Evolutionary conservation across 2,329 filamentous ascomycete species (phyloP).

Genomic region (Neodidymelliopsis sp.): DNA sequence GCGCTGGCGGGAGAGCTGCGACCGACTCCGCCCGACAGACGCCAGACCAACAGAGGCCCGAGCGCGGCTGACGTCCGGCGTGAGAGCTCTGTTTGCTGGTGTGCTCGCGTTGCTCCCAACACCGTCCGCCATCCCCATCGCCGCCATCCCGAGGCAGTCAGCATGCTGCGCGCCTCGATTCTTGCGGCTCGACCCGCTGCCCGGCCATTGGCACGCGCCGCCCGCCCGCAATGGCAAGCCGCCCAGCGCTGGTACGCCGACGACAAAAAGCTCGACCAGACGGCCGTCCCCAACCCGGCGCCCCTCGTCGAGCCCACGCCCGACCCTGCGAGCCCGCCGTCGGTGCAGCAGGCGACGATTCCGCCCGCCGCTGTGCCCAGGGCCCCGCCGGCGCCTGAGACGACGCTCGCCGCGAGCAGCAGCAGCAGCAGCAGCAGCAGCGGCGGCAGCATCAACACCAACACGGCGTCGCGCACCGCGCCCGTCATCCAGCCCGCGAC

Average conservation of each 20-base stretch:
- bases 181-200: constrained; percentile 56
- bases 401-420: constrained; percentile 35
- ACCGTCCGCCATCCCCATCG: constrained; percentile 27
- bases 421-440: no score
- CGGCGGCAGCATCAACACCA: not conserved
- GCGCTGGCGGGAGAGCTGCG: no score
- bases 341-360: constrained; percentile 49
- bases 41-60: no score
- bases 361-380: constrained; percentile 59
- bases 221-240: constrained; percentile 48
- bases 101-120: constrained; percentile 9
- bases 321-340: constrained; percentile 46
- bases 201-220: constrained; percentile 41
- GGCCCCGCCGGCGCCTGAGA: constrained; percentile 54
- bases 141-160: constrained; percentile 52
- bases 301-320: constrained; percentile 50
- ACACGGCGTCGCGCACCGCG: constrained; percentile 42
- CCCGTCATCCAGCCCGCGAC: constrained; percentile 43
- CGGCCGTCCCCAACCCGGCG: constrained; percentile 47
- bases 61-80: constrained; percentile 7
- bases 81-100: constrained; percentile 23
- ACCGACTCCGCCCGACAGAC: no score
- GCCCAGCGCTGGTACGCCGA: constrained; percentile 61
- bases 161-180: constrained; percentile 65
- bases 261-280: constrained; percentile 52